Percentiles rank a stretch among this genome's conserved stretches.
phyloP scores from a whole-genome alignment of 345 rosid genomes.

The Bruguiera sexangula region DNA sequence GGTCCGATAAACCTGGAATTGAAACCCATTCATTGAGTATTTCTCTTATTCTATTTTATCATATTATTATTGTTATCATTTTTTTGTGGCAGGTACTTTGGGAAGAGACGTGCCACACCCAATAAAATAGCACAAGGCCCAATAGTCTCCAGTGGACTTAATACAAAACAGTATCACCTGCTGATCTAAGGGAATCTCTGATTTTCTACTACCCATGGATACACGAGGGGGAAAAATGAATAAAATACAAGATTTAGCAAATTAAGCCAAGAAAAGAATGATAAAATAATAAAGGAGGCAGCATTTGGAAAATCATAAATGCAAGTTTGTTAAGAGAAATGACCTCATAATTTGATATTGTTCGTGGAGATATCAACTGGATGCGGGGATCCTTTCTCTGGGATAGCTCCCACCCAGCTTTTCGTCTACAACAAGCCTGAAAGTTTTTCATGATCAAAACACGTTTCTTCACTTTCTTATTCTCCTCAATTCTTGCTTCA shows the following conservation, averaged over 20 bases:
- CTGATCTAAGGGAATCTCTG: too few species aligned
- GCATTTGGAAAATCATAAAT: background rate
- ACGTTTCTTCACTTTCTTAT: constrained; percentile 65
- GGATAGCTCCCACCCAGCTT: constrained; percentile 57
- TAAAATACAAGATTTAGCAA: background rate
- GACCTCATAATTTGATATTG: constrained; percentile 33
- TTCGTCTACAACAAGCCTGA: constrained; percentile 64
- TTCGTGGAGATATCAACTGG: constrained; percentile 56
- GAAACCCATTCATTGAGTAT: background rate
- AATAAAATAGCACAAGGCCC: too few species aligned
- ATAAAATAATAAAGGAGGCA: background rate
- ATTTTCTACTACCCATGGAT: too few species aligned
- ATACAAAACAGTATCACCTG: too few species aligned
- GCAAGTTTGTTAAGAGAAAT: constrained; percentile 3
- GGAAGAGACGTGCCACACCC: too few species aligned
- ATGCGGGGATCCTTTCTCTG: constrained; percentile 73
- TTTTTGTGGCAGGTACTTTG: too few species aligned
- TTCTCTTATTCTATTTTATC: too few species aligned
- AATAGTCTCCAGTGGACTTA: too few species aligned
- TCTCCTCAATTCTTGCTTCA: constrained; percentile 82
- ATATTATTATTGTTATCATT: too few species aligned
- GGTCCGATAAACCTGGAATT: background rate
- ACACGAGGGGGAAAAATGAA: background rate
- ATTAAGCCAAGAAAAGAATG: background rate
- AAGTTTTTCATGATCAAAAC: constrained; percentile 66